A percentile compares a stretch with the other conserved stretches of the same genome.
These are phyloP conservation scores for Fusarium humuli DNA, from an alignment of 2,329 filamentous ascomycete genomes.

Conservation along the genomic window DNA sequence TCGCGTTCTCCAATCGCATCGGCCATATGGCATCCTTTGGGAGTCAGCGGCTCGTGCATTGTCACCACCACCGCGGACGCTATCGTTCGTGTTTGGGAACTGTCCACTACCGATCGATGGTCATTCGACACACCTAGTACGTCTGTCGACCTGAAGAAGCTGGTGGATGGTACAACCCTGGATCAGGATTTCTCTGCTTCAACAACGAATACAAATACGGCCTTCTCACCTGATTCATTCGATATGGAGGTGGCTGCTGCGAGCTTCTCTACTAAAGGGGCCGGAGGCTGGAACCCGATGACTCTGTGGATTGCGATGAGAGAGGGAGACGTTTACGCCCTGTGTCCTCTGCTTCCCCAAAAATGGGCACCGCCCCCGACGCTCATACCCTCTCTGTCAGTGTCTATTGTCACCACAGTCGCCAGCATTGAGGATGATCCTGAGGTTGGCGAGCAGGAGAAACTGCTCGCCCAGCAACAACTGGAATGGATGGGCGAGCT, in stretches of 20 bases:
- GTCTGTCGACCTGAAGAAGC: constrained; percentile 87
- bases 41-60: constrained; percentile 81
- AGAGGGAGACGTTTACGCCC: constrained; percentile 90
- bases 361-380: constrained; percentile 85
- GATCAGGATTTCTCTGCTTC: constrained; percentile 88
- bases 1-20: constrained; percentile 84
- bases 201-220: constrained; percentile 77
- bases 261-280: constrained; percentile 75
- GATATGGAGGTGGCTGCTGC: constrained; percentile 96
- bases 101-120: constrained; percentile 85
- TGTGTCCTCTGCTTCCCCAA: constrained; percentile 88
- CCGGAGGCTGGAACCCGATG: constrained; percentile 94
- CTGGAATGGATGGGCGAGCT: constrained; percentile 75
- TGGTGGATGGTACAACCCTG: constrained; percentile 83
- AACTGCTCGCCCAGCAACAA: constrained; percentile 71
- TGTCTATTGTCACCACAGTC: constrained; percentile 82
- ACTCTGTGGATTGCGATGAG: constrained; percentile 97
- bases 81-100: constrained; percentile 89
- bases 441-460: constrained; percentile 62
- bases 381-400: constrained; percentile 83
- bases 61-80: constrained; percentile 92
- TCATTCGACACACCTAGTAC: constrained; percentile 87
- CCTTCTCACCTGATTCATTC: constrained; percentile 87
- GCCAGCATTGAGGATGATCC: constrained; percentile 71
- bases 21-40: constrained; percentile 91